These are phyloP conservation scores for Colletotrichum truncatum DNA, from an alignment of 2,329 filamentous ascomycete species.

Conservation along the genomic window DNA sequence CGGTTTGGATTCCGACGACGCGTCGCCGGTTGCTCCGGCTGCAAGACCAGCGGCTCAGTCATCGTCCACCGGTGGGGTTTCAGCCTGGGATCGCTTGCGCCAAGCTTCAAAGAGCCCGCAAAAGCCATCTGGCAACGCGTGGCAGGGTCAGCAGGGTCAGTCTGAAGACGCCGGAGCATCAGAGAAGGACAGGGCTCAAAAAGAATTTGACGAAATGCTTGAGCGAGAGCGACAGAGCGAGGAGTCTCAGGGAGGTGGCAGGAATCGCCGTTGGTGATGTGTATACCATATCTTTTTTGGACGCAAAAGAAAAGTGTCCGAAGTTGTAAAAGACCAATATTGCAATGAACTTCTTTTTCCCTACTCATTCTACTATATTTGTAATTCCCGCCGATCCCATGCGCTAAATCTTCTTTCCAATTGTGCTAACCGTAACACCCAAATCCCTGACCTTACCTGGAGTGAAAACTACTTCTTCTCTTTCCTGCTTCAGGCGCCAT, in stretches of 20 bases:
- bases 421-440: too few species aligned
- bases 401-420: too few species aligned
- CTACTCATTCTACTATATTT: background rate
- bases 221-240: constrained; percentile 50
- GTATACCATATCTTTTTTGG: background rate
- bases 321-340: background rate
- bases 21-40: constrained; percentile 51
- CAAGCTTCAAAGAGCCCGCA: constrained; percentile 40
- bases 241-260: background rate
- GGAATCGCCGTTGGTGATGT: constrained; percentile 17
- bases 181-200: constrained; percentile 56
- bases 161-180: constrained; percentile 37
- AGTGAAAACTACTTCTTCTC: too few species aligned
- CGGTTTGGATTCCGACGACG: constrained; percentile 43
- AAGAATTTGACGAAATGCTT: constrained; percentile 59
- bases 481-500: too few species aligned
- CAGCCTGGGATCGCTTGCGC: constrained; percentile 56
- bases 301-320: background rate
- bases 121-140: background rate
- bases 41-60: constrained; percentile 10
- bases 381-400: too few species aligned
- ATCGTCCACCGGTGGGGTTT: constrained; percentile 37
- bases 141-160: constrained; percentile 15
- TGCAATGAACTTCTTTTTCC: background rate
- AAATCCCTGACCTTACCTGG: too few species aligned